Evolutionary conservation across 2,329 filamentous ascomycete genomes (phyloP).

Genomic region (Elsinoe australis): DNA sequence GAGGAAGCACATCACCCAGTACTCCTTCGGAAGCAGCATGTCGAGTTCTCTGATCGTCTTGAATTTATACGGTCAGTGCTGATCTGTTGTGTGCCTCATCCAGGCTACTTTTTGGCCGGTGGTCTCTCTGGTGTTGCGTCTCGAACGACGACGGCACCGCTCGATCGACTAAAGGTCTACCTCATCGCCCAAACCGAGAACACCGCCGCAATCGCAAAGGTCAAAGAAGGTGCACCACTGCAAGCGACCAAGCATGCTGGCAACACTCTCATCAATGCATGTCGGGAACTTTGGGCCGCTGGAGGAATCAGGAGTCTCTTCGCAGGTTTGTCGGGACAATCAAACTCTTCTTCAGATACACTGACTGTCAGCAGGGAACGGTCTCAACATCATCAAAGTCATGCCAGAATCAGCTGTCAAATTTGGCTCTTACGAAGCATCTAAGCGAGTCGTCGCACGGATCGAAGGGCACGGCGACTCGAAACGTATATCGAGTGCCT

Average conservation of each 20-base stretch:
- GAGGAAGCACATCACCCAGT: conserved; percentile 18
- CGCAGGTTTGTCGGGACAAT: conserved; percentile 58
- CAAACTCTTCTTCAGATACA: background rate
- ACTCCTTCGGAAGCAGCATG: conserved; percentile 18
- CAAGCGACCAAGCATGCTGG: conserved; percentile 58
- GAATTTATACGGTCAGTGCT: conserved; percentile 29
- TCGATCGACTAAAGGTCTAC: conserved; percentile 96
- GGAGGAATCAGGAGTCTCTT: conserved; percentile 87
- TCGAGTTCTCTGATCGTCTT: conserved; percentile 14
- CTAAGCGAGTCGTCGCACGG: conserved; percentile 76
- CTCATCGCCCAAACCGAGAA: conserved; percentile 80
- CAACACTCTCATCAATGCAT: conserved; percentile 63
- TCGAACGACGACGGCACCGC: conserved; percentile 86
- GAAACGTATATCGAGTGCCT: conserved; percentile 68
- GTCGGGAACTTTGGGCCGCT: conserved; percentile 71
- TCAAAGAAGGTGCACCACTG: conserved; percentile 61
- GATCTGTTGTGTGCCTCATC: conserved; percentile 62
- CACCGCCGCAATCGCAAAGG: conserved; percentile 54
- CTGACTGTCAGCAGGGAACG: conserved; percentile 60
- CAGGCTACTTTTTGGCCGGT: conserved; percentile 97
- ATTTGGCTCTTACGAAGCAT: conserved; percentile 87
- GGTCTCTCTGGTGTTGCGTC: conserved; percentile 91
- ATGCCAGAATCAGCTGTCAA: conserved; percentile 99
- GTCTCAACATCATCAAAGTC: conserved; percentile 92
- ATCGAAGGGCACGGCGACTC: conserved; percentile 84